Conservation (phyloP, 2,329 filamentous ascomycete genomes). For the Diaporthe humulicola region DNA sequence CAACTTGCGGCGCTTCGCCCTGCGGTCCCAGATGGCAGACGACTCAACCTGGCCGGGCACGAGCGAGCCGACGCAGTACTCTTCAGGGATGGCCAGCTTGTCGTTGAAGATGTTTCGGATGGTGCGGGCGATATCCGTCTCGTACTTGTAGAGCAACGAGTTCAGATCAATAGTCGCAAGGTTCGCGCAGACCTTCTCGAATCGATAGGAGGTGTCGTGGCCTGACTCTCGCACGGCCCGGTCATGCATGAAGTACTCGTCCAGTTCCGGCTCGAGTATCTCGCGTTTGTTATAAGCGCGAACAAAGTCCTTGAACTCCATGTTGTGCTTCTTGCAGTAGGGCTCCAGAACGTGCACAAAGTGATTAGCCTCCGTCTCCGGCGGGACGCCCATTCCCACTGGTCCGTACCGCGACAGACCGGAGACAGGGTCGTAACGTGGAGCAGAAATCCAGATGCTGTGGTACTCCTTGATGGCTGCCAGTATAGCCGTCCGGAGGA, state of each 20-base stretch:
- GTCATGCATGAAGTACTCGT: conserved; percentile 96
- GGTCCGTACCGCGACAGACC: conserved; percentile 89
- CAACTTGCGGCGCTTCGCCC: conserved; percentile 85
- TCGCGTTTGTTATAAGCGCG: conserved; percentile 85
- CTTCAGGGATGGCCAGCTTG: conserved; percentile 82
- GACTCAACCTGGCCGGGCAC: conserved; percentile 80
- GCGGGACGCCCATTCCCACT: conserved; percentile 86
- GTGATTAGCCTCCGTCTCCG: conserved; percentile 90
- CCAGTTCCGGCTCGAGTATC: conserved; percentile 87
- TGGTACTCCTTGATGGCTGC: conserved; percentile 98
- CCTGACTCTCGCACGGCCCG: conserved; percentile 95
- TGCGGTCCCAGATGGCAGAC: conserved; percentile 90
- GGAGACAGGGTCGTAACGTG: conserved; percentile 81
- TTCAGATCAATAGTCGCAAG: conserved; percentile 96
- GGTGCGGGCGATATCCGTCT: conserved; percentile 89
- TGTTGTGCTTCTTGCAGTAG: conserved; percentile 85
- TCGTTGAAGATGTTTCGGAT: conserved; percentile 90
- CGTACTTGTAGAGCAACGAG: conserved; percentile 95
- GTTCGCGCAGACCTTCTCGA: conserved; percentile 89
- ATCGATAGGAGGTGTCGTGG: conserved; percentile 94
- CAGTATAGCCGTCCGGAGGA: conserved; percentile 82
- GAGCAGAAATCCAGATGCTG: conserved; percentile 85
- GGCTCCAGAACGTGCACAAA: conserved; percentile 87
- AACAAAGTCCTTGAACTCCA: conserved; percentile 89
- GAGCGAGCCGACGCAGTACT: conserved; percentile 81